phyloP scores from a whole-genome alignment of 495 filamentous ascomycete genomes.

The Neurospora terricola region DNA sequence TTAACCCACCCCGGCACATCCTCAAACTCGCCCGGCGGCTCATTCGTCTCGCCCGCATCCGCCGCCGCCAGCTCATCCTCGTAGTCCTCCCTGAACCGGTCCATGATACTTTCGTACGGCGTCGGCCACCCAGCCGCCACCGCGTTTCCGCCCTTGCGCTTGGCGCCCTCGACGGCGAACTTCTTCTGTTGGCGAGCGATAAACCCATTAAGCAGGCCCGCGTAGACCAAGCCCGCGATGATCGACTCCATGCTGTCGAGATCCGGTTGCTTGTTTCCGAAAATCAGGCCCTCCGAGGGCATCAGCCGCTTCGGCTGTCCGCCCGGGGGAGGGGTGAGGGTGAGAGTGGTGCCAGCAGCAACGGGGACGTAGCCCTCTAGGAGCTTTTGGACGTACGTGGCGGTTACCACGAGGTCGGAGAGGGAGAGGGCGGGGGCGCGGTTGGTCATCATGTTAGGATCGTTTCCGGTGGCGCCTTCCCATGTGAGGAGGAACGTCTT shows the following conservation, averaged over 20 bases:
- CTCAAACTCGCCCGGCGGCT: constrained; percentile 21
- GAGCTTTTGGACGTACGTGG: constrained; percentile 40
- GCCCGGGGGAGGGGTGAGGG: constrained; percentile 34
- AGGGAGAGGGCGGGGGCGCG: constrained; percentile 47
- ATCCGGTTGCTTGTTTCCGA: constrained; percentile 42
- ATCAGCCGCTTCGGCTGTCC: constrained; percentile 36
- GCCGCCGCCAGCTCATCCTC: constrained; percentile 18
- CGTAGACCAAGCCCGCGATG: constrained; percentile 64
- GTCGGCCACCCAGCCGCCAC: constrained; percentile 36
- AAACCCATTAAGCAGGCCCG: constrained; percentile 80
- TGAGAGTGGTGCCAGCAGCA: constrained; percentile 9
- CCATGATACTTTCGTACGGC: constrained; percentile 19
- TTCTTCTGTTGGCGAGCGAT: constrained; percentile 63
- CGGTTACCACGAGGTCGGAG: constrained; percentile 40
- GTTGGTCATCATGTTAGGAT: constrained; percentile 12
- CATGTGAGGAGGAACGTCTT: constrained; percentile 53
- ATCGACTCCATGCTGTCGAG: constrained; percentile 67
- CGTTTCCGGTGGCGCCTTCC: constrained; percentile 45
- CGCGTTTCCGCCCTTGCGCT: constrained; percentile 41
- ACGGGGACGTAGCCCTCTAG: constrained; percentile 39
- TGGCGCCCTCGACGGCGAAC: constrained; percentile 77
- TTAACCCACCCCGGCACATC: constrained; percentile 30
- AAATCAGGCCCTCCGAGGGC: constrained; percentile 37
- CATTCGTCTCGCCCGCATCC: constrained; percentile 10
- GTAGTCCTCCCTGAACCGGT: constrained; percentile 20